These are phyloP conservation scores for Akebia trifoliata DNA, from an alignment of 164 flowering plant species.

Conservation along the genomic window DNA sequence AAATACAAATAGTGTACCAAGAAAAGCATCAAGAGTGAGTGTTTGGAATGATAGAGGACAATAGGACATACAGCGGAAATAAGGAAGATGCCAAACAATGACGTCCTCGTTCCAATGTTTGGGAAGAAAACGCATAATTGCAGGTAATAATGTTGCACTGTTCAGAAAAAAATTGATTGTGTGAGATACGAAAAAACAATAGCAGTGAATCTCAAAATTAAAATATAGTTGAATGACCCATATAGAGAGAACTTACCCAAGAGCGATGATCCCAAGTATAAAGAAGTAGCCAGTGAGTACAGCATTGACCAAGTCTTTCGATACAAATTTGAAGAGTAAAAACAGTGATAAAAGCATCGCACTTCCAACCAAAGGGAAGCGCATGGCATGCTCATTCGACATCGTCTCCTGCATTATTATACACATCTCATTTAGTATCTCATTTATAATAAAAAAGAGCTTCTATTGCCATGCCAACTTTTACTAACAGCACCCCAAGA, in stretches of 20 bases:
- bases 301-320: constrained; percentile 96
- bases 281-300: constrained; percentile 90
- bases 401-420: constrained; percentile 75
- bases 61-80: constrained; percentile 55
- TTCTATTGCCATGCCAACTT: too few species aligned
- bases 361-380: constrained; percentile 96
- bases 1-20: neutral
- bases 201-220: too few species aligned
- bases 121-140: constrained; percentile 72
- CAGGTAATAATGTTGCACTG: constrained; percentile 90
- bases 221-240: constrained; percentile 13
- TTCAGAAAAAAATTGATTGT: constrained; percentile 9
- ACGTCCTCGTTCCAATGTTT: constrained; percentile 70
- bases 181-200: too few species aligned
- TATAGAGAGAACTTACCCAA: constrained; percentile 65
- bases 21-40: neutral
- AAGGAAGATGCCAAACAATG: too few species aligned
- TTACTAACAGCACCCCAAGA: too few species aligned
- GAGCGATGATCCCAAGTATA: constrained; percentile 88
- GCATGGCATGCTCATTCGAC: constrained; percentile 98
- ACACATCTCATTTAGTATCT: neutral
- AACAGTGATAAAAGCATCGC: constrained; percentile 89
- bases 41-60: neutral
- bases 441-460: too few species aligned
- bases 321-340: constrained; percentile 88